Base-by-base conservation (phyloP, 352 stramenopile genomes). In the Phytophthora litchii region DNA sequence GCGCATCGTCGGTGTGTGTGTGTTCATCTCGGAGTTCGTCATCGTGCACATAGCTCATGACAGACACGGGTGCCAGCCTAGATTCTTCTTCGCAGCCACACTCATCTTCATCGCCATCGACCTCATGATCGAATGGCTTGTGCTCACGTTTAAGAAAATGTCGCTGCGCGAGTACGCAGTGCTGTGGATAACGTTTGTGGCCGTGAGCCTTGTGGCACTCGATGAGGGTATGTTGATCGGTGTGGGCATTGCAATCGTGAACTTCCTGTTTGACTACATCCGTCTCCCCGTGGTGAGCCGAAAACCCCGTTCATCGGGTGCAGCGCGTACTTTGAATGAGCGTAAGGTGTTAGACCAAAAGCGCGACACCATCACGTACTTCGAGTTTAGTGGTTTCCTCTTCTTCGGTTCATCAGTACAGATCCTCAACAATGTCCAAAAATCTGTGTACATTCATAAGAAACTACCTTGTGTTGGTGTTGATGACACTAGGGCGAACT, bases 81-180 rank as follows among this genome's bases (percentile, higher is more conserved):
- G 93, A 10, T 97, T 98, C 68, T 99, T 99, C 76, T 99, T 99
- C 68, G 97, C 95, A 4, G 94, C 91, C 9, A 87, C 98, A 36
- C 76, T 99, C 13, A 91, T 98, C 16, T 97, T 99, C 69, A 98
- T 99, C 64, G 96, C 92, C 32, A 83, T 98, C 14, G 96, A 99
- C 72, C 73, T 99, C 3, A 91, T 99, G 88, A 77, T 94, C 57
- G 96, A 99, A 68, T 99, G 97, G 97, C 84, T 99, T 53, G 63
- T 91, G 35, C 73, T 86, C 43, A 81, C 88, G 21, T 86, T 77
- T 60, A 72, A 83, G 62, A 90, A 91, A 58, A 69, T 93, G 35
- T 77, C 90, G 3, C 49, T 72, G 49, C 78, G 83, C 17, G 96
- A 99, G 74, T 99, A 99, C 67, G 54, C 88, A 3, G 84, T 98